Percentiles rank a stretch among this genome's conserved stretches.
Conservation (phyloP, 768 basidiomycete genomes). For the Mycena galopus region DNA sequence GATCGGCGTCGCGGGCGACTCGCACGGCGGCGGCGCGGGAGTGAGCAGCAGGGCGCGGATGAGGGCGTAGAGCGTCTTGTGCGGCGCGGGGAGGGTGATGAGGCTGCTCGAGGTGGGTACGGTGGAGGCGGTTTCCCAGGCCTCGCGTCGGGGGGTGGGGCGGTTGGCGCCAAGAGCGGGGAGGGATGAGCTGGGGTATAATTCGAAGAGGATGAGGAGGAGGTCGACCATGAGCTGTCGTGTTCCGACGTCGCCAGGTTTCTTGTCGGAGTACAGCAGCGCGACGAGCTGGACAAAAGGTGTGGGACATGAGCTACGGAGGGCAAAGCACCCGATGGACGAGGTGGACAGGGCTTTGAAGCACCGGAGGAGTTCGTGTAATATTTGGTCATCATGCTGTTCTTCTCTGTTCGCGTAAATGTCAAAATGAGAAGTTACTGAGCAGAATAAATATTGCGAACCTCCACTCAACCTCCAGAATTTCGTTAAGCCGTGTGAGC, state of each 20-base stretch:
- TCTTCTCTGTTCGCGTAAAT: slow-evolving; percentile 77
- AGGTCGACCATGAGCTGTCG: slow-evolving; percentile 93
- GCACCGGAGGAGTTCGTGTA: slow-evolving; percentile 93
- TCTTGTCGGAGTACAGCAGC: slow-evolving; percentile 96
- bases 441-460: slow-evolving; percentile 40
- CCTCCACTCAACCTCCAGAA: slow-evolving; percentile 98
- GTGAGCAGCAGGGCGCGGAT: slow-evolving; percentile 83
- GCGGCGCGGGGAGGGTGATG: slow-evolving; percentile 78
- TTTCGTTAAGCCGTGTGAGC: slow-evolving; percentile 87
- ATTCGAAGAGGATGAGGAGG: slow-evolving; percentile 87
- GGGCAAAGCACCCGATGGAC: slow-evolving; percentile 88
- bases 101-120: slow-evolving; percentile 59
- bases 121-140: slow-evolving; percentile 67
- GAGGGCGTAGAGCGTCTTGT: slow-evolving; percentile 79
- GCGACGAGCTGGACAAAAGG: slow-evolving; percentile 89
- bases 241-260: slow-evolving; percentile 93
- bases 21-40: slow-evolving; percentile 73
- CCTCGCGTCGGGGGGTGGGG: slow-evolving; percentile 59
- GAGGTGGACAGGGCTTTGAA: slow-evolving; percentile 95
- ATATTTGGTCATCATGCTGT: slow-evolving; percentile 95
- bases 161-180: slow-evolving; percentile 62
- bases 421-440: slow-evolving; percentile 23
- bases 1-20: slow-evolving; percentile 71
- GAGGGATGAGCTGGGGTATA: slow-evolving; percentile 82
- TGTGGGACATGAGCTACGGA: slow-evolving; percentile 89